A percentile compares a stretch with the other conserved stretches of the same genome.
Evolutionary conservation across 164 flowering plant species (phyloP).

Genomic region (Chimonanthus praecox): DNA sequence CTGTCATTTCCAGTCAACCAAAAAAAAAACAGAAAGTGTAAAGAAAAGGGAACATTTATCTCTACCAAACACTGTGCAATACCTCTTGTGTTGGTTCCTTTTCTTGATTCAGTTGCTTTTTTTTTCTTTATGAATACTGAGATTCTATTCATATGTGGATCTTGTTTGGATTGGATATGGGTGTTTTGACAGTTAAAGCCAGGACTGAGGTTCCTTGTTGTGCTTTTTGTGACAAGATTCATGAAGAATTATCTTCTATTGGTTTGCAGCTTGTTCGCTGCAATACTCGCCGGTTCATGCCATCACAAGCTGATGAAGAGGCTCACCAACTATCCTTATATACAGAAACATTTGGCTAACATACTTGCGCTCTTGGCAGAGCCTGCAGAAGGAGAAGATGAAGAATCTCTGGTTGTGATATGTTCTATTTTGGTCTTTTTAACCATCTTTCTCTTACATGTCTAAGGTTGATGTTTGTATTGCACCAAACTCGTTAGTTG

Average conservation of each 20-base stretch:
- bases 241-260: not conserved
- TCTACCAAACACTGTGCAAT: not conserved
- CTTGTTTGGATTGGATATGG: too few species aligned
- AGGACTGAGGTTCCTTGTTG: too few species aligned
- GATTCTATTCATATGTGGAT: too few species aligned
- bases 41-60: not conserved
- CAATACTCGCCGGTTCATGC: slow-evolving; percentile 86
- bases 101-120: not conserved
- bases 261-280: slow-evolving; percentile 84
- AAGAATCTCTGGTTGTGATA: slow-evolving; percentile 73
- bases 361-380: slow-evolving; percentile 83
- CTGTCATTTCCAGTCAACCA: not conserved
- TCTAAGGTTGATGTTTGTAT: not conserved
- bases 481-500: not conserved
- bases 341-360: slow-evolving; percentile 88
- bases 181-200: too few species aligned
- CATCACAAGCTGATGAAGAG: slow-evolving; percentile 98
- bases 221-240: not conserved
- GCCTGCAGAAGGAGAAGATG: slow-evolving; percentile 76
- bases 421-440: slow-evolving; percentile 2
- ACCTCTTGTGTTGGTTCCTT: not conserved
- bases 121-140: too few species aligned
- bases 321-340: slow-evolving; percentile 91
- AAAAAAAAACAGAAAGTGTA: not conserved
- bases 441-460: not conserved